Base-by-base conservation (phyloP, 345 rosid species). In the Draba incana region DNA sequence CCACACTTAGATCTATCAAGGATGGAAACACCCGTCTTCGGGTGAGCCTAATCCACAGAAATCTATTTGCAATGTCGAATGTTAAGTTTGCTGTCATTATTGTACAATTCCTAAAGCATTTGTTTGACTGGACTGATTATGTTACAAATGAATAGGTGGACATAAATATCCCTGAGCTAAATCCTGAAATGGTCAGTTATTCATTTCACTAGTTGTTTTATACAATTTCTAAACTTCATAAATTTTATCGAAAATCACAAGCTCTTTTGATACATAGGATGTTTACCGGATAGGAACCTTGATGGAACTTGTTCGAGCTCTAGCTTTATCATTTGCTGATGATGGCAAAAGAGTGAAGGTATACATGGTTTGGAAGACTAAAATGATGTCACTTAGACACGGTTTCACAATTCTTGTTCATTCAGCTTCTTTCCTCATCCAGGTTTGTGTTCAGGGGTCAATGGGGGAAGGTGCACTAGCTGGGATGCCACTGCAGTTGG, bases 391-490 rank as follows among this genome's bases (percentile, higher is more conserved):
- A 39, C 30, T 10, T 64, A 39, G 16, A 48, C 47, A 64, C 11
- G 4, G 24, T 31, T 44, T 58, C 1, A 2, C 14, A 66, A 51
- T 46, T 61, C 43, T 62, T 44, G 33, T 56, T 69, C 13, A 31
- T 67, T 46, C 28, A 57, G 60, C 44, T 30, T 64, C 55, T 53
- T 39, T 69, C 50, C 6, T 54, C 59, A 57, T 64, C 37, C 78
- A 93, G 98, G 98, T 93, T 69, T 93, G 98, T 79, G 98, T 90
- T 67, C 98, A 93, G 82, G 98, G 98, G 31, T 90, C 98, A 10
- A 90, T 93, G 98, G 97, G 98, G 48, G 80, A 81, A 75, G 97
- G 98, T 50, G 97, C 96, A 70, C 90, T 93, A 39, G 90, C 93
- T 70, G 98, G 98, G 79, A 93, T 90, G 97, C 97, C 98, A 8